Evolutionary conservation across 2,329 filamentous ascomycete species (phyloP), one percentile per base, ranked within the genome.

Genomic region (Fusarium bulbicola): DNA sequence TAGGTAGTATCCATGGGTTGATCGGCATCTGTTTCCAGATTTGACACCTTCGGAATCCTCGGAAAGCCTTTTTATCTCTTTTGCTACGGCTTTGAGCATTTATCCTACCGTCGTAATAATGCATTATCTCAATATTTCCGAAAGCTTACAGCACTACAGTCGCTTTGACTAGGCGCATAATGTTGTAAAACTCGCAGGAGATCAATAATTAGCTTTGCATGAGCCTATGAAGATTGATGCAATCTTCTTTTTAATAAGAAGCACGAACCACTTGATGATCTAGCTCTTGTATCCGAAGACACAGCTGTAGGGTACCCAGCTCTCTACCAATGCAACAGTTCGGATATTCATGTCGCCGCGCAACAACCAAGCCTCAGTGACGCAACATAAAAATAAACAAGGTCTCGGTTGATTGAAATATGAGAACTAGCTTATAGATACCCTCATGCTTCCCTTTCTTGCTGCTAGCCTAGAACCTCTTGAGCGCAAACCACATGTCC

Each of bases 101-200:
- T n/a, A n/a, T n/a, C n/a, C n/a, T n/a, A n/a, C n/a, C n/a, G n/a
- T n/a, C n/a, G n/a, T n/a, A n/a, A n/a, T n/a, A n/a, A n/a, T n/a
- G n/a, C n/a, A n/a, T n/a, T n/a, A n/a, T n/a, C n/a, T n/a, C n/a
- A n/a, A n/a, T n/a, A n/a, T n/a, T n/a, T n/a, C n/a, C n/a, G n/a
- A n/a, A n/a, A n/a, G n/a, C n/a, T n/a, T n/a, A n/a, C n/a, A n/a
- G n/a, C n/a, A n/a, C n/a, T n/a, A n/a, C n/a, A n/a, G n/a, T n/a
- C n/a, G 34, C 3, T 10, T 45, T 14, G 18, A 21, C 43, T 2
- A 14, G 6, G 4, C 6, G 4, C 45, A 47, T 28, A 28, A 12
- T 4, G 1, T 11, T 0, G 7, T 26, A 0, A 18, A 1, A 6
- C 11, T 18, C 7, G 18, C 6, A n/a, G n/a, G n/a, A n/a, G n/a